A percentile compares a stretch with the other conserved stretches of the same genome.
phyloP scores from a whole-genome alignment of 2,329 filamentous ascomycete species.

The Alternaria consortialis region DNA sequence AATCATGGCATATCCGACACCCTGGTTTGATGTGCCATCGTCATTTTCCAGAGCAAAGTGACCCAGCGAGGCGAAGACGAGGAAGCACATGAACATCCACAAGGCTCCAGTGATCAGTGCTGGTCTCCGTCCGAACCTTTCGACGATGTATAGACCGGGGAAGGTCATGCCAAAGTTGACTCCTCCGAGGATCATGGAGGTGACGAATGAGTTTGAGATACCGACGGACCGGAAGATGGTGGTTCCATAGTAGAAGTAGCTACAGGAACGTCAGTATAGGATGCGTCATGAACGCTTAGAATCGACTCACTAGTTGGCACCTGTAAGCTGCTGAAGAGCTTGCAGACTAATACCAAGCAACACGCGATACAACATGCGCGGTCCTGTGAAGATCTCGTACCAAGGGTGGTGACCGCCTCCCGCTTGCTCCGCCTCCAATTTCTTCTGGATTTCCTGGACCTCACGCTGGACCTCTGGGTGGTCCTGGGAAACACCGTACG shows the following conservation, averaged over 20 bases:
- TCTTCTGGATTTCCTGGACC: conserved; percentile 64
- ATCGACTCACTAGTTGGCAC: conserved; percentile 69
- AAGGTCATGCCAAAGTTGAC: conserved; percentile 61
- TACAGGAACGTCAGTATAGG: neutral
- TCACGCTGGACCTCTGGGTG: conserved; percentile 64
- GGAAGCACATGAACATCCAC: conserved; percentile 67
- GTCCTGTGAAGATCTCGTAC: conserved; percentile 70
- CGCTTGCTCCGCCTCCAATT: conserved; percentile 62
- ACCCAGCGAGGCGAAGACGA: conserved; percentile 60
- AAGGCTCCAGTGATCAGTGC: conserved; percentile 56
- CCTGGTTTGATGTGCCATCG: conserved; percentile 46
- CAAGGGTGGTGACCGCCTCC: conserved; percentile 47
- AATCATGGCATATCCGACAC: conserved; percentile 68
- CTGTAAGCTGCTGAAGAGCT: conserved; percentile 73
- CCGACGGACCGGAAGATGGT: conserved; percentile 56
- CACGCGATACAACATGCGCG: conserved; percentile 73
- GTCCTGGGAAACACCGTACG: conserved; percentile 65
- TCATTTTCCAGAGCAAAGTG: conserved; percentile 54
- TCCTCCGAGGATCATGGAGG: conserved; percentile 58
- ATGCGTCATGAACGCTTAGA: neutral
- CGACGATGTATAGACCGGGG: conserved; percentile 58
- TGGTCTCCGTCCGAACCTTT: conserved; percentile 57
- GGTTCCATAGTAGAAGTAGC: conserved; percentile 66
- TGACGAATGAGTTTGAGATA: conserved; percentile 56
- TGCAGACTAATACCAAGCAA: conserved; percentile 70